Evolutionary conservation across 2,329 filamentous ascomycete genomes (phyloP), one percentile per base, ranked within the genome.

Genomic region (Calonectria multiphialidica): DNA sequence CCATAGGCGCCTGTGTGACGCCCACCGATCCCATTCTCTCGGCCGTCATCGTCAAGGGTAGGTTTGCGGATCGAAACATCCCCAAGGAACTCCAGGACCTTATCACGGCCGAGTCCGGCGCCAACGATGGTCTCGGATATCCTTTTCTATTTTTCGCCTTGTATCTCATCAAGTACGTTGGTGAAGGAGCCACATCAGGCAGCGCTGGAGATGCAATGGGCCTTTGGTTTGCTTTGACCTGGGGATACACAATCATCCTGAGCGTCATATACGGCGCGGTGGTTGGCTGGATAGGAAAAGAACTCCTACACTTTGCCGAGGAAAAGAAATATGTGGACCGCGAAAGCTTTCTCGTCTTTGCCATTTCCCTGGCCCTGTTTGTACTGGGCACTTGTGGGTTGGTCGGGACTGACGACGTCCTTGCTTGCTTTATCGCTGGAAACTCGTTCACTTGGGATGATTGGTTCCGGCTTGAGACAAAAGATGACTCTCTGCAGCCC

Each of bases 391-490:
- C 95, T 0, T 96, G 94, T 74, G 95, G 95, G 2, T 89, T 98
- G 87, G 90, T 98, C 61, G 95, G 95, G 1, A 96, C 92, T 42
- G 95, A 98, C 80, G 96, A 98, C 80, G 93, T 98, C 1, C 88
- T 98, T 8, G 95, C 96, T 1, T 98, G 95, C 84, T 98, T 98
- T 81, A 93, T 98, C 77, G 96, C 96, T 2, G 96, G 96, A 1
- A 98, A 98, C 79, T 91, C 90, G 1, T 98, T 98, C 77, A 98
- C 95, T 0, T 96, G 95, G 92, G 95, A 98, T 81, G 95, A 98
- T 83, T 97, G 95, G 95, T 98, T 98, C 83, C 93, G 96, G 0
- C 86, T 96, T 1, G 94, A 97, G 82, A 98, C 96, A 0, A 86
- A 93, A 77, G 96, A 98, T 77, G 96, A 98, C 80, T 96, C 94